A percentile compares a stretch with the other conserved stretches of the same genome.
Conservation (phyloP, 768 basidiomycete genomes). For the Podaxis sp. region DNA sequence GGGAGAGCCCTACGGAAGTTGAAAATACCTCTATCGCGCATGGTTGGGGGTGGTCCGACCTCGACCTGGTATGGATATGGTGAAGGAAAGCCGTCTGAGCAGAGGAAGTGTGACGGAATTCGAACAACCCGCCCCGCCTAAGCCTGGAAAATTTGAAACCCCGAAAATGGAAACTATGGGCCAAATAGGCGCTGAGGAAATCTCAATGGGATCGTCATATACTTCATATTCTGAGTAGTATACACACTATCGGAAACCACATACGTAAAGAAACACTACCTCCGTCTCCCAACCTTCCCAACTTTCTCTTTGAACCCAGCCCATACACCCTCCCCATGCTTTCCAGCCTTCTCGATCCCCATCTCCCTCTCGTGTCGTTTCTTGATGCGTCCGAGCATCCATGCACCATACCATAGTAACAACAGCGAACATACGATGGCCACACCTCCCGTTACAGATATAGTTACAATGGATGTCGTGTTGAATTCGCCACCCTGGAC, state of each 20-base stretch:
- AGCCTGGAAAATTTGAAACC: slow-evolving; percentile 3
- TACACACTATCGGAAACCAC: not conserved
- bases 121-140: not conserved
- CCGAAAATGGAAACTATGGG: not conserved
- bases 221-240: not conserved
- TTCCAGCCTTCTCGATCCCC: slow-evolving; percentile 37
- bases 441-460: slow-evolving; percentile 40
- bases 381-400: slow-evolving; percentile 39
- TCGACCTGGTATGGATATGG: not conserved
- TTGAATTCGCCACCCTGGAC: slow-evolving; percentile 42
- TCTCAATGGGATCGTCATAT: no score
- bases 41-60: slow-evolving; percentile 15
- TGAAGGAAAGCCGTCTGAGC: not conserved
- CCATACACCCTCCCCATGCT: slow-evolving; percentile 38
- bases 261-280: not conserved
- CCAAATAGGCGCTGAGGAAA: not conserved
- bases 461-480: slow-evolving; percentile 36
- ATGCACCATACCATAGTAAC: slow-evolving; percentile 37
- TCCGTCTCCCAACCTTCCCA: not conserved
- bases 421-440: slow-evolving; percentile 38
- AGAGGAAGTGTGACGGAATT: not conserved
- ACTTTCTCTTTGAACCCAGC: slow-evolving; percentile 17
- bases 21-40: slow-evolving; percentile 36
- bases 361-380: slow-evolving; percentile 35
- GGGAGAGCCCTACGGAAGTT: slow-evolving; percentile 54